These are phyloP conservation scores for Jamesozyma piceae DNA, from an alignment of 805 yeast genomes.

Conservation along the genomic window DNA sequence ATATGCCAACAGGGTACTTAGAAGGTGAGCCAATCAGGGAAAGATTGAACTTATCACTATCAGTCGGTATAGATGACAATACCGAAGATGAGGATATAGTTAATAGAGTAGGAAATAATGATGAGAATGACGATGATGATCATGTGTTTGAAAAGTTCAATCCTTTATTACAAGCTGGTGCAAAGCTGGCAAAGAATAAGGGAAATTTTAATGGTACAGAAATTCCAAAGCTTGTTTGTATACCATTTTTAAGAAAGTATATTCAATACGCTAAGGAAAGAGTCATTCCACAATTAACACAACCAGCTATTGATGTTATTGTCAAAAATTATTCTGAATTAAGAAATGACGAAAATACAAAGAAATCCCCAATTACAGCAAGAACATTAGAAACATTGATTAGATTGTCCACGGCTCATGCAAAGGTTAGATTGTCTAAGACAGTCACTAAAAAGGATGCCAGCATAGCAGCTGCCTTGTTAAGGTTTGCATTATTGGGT, in stretches of 20 bases:
- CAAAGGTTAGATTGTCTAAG: slow-evolving; percentile 81
- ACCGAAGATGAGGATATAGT: slow-evolving; percentile 35
- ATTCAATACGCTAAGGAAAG: slow-evolving; percentile 89
- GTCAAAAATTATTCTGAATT: slow-evolving; percentile 71
- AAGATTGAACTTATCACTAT: slow-evolving; percentile 54
- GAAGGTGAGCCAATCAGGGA: slow-evolving; percentile 95
- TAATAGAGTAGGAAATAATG: slow-evolving; percentile 3
- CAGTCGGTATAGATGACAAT: slow-evolving; percentile 63
- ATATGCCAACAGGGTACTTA: slow-evolving; percentile 71
- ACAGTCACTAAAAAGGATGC: slow-evolving; percentile 73
- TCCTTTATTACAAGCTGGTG: slow-evolving; percentile 75
- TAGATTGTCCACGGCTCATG: slow-evolving; percentile 93
- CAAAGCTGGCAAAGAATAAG: slow-evolving; percentile 35
- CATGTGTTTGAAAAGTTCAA: slow-evolving; percentile 75
- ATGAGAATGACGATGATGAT: slow-evolving; percentile 41
- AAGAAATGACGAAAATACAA: slow-evolving; percentile 71
- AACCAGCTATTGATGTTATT: slow-evolving; percentile 69
- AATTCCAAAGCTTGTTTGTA: slow-evolving; percentile 48
- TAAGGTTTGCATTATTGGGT: slow-evolving; percentile 71
- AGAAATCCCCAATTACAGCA: slow-evolving; percentile 94
- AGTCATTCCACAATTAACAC: slow-evolving; percentile 68
- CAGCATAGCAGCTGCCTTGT: slow-evolving; percentile 69
- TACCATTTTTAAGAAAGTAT: slow-evolving; percentile 83
- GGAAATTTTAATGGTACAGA: slow-evolving; percentile 30
- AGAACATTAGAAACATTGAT: slow-evolving; percentile 93